Conservation (phyloP, 1,139 yeast genomes). For the Saccharomyces hybrid region DNA sequence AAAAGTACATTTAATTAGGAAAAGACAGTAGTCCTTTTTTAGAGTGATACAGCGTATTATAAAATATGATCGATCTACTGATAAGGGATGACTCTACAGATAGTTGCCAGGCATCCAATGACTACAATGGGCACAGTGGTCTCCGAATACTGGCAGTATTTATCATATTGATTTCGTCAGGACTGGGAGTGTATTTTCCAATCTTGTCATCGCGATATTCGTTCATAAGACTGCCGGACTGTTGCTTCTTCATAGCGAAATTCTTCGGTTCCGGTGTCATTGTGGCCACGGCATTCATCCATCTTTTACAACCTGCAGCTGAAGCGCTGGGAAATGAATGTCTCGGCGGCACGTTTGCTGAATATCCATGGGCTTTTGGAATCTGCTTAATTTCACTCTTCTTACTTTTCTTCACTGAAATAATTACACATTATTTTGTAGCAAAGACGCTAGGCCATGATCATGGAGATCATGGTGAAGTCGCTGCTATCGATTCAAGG, state of each 20-base stretch:
- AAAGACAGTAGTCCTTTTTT: background rate
- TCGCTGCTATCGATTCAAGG: background rate
- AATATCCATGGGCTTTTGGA: slow-evolving; percentile 48
- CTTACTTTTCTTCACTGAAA: slow-evolving; percentile 46
- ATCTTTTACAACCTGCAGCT: slow-evolving; percentile 68
- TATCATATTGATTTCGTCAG: slow-evolving; percentile 49
- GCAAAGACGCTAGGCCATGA: slow-evolving; percentile 7
- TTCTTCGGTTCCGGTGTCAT: slow-evolving; percentile 91
- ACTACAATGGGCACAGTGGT: slow-evolving; percentile 35
- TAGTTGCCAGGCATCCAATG: slow-evolving; percentile 23
- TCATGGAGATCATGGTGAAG: background rate
- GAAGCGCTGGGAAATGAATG: slow-evolving; percentile 45
- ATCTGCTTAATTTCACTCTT: slow-evolving; percentile 36
- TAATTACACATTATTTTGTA: slow-evolving; percentile 43
- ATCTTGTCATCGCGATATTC: slow-evolving; percentile 48
- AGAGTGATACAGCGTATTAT: background rate
- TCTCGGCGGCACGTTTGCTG: slow-evolving; percentile 47
- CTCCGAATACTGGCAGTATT: slow-evolving; percentile 56
- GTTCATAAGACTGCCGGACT: slow-evolving; percentile 44
- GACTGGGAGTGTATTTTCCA: slow-evolving; percentile 54
- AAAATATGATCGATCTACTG: slow-evolving; percentile 3
- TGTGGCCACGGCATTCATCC: slow-evolving; percentile 80
- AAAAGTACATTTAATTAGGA: background rate
- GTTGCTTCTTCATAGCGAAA: slow-evolving; percentile 61
- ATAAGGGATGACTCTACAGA: slow-evolving; percentile 8